Evolutionary conservation across 345 rosid species (phyloP).

Genomic region (Syzygium aromaticum): DNA sequence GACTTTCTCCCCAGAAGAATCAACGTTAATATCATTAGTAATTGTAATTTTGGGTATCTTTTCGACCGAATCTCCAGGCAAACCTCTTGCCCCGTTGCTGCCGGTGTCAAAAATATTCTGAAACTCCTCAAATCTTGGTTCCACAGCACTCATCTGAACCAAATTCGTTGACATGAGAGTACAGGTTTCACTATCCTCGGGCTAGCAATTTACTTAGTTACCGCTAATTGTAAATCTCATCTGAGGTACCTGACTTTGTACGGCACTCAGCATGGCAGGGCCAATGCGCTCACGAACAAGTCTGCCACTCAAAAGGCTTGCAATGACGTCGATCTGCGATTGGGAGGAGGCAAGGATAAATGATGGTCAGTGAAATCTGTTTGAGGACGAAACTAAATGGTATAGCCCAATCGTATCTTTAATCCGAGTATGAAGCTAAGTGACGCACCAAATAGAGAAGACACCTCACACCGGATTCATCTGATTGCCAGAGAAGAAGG

Average conservation of each 20-base stretch:
- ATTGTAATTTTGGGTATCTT: slow-evolving; percentile 77
- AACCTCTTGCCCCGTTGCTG: slow-evolving; percentile 39
- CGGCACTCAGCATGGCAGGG: slow-evolving; percentile 99
- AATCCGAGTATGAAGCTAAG: neutral
- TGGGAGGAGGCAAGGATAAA: slow-evolving; percentile 4
- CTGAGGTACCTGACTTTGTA: slow-evolving; percentile 83
- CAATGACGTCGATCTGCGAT: slow-evolving; percentile 87
- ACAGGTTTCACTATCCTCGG: neutral
- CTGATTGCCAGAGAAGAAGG: slow-evolving; percentile 89
- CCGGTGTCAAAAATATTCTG: slow-evolving; percentile 86
- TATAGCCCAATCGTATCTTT: neutral
- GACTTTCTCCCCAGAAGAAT: slow-evolving; percentile 70
- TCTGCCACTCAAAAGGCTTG: slow-evolving; percentile 96
- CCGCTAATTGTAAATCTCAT: neutral
- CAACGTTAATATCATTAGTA: slow-evolving; percentile 40
- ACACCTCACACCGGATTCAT: slow-evolving; percentile 84
- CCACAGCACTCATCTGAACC: slow-evolving; percentile 89
- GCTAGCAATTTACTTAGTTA: neutral
- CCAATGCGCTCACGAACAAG: slow-evolving; percentile 96
- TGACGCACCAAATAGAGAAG: slow-evolving; percentile 87
- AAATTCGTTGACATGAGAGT: neutral
- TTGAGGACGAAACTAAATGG: neutral
- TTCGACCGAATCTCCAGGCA: slow-evolving; percentile 68
- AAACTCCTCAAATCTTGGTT: slow-evolving; percentile 64
- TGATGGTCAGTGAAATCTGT: neutral